A percentile compares a stretch with the other conserved stretches of the same genome.
Evolutionary conservation across 768 basidiomycete species (phyloP).

Genomic region (Coprinopsis marcescibilis): DNA sequence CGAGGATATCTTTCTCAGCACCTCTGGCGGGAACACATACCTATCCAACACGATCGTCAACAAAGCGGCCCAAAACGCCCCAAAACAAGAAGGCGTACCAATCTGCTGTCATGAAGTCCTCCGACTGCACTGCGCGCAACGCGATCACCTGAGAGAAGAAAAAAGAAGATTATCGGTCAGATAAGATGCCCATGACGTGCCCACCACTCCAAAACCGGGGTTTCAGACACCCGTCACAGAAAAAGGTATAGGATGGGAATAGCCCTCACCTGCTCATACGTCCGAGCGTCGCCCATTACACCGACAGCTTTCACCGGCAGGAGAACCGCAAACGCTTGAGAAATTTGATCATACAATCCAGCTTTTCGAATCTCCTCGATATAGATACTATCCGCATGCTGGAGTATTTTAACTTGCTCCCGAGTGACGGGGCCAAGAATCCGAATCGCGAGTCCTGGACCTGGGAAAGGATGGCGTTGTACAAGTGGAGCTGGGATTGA

Average conservation of each 20-base stretch:
- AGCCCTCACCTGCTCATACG: constrained; percentile 94
- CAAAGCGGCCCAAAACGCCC: constrained; percentile 7
- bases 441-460: constrained; percentile 95
- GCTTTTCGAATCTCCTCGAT: constrained; percentile 97
- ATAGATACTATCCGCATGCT: constrained; percentile 92
- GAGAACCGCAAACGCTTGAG: constrained; percentile 94
- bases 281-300: constrained; percentile 94
- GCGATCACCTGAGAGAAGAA: constrained; percentile 66
- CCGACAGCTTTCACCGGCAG: constrained; percentile 95
- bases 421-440: constrained; percentile 94
- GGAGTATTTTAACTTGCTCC: constrained; percentile 85
- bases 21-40: constrained; percentile 93
- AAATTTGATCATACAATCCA: constrained; percentile 86
- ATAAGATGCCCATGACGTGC: constrained; percentile 2
- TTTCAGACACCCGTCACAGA: too few relatives aligned
- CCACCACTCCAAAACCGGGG: constrained; percentile 2
- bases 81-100: constrained; percentile 50
- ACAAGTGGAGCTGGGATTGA: constrained; percentile 90
- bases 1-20: constrained; percentile 87
- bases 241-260: too few relatives aligned
- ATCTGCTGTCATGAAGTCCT: constrained; percentile 99
- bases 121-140: constrained; percentile 91
- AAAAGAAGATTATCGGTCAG: neutral
- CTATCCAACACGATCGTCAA: constrained; percentile 32
- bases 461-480: constrained; percentile 97